Percentiles rank a stretch among this genome's conserved stretches.
Evolutionary conservation across 2,329 filamentous ascomycete genomes (phyloP).

Genomic region (Metarhizium sp.): DNA sequence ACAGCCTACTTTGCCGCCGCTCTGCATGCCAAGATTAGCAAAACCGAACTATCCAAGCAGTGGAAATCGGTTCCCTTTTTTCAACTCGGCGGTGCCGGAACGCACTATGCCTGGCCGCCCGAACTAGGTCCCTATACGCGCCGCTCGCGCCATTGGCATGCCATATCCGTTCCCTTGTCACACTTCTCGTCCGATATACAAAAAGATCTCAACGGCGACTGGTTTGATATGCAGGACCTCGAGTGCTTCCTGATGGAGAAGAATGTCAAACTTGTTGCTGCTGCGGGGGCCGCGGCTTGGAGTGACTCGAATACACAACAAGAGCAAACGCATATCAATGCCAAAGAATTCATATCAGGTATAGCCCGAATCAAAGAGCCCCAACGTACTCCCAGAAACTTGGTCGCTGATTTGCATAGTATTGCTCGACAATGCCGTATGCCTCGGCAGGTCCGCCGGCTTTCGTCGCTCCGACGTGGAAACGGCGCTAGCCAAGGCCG

Average conservation of each 20-base stretch:
- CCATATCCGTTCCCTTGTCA: conserved; percentile 5
- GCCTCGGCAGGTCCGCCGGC: conserved; percentile 8
- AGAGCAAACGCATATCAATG: background rate
- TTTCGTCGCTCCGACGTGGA: conserved; percentile 9
- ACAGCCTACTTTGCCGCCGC: conserved; percentile 8
- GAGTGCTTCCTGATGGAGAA: conserved; percentile 8
- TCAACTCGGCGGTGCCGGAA: conserved; percentile 56
- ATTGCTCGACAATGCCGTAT: conserved; percentile 6
- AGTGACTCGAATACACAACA: background rate
- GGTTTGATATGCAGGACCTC: conserved; percentile 12
- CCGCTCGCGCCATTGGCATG: background rate
- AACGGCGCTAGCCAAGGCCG: background rate
- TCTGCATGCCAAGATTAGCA: conserved; percentile 7
- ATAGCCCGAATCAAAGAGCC: background rate
- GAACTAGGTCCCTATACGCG: conserved; percentile 1
- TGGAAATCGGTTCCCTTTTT: conserved; percentile 38
- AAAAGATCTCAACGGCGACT: conserved; percentile 8
- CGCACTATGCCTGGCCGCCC: conserved; percentile 15
- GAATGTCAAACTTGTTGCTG: conserved; percentile 1
- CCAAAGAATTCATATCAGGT: background rate
- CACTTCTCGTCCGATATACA: conserved; percentile 7
- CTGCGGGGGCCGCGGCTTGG: background rate
- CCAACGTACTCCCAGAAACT: background rate
- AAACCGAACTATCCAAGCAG: background rate
- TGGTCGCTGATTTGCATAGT: conserved; percentile 1